Base-by-base conservation (phyloP, 768 basidiomycete genomes). In the Lepiota brunneoincarnata region DNA sequence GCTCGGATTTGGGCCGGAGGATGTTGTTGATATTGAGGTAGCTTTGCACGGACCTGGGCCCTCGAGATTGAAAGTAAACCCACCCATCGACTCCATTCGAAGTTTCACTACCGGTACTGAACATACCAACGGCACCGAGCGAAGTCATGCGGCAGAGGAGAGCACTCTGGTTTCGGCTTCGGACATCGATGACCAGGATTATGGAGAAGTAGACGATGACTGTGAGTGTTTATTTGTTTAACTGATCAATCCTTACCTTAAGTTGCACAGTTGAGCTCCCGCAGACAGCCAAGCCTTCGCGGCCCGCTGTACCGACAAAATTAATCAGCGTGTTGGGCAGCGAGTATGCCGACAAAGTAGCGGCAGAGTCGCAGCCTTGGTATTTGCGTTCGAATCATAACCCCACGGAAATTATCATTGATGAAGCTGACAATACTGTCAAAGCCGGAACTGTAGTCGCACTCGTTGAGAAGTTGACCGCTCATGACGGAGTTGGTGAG, bases 391-490 rank as follows among this genome's bases (percentile, higher is more conserved):
- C 89, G 11, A 89, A 90, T 60, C 92, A 91, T 67, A 80, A 76
- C 51, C 82, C 84, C 39, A 78, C 78, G 7, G 94, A 98, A 55
- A 89, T 98, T 58, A 69, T 89, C 43, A 46, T 54, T 9, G 87
- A 96, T 61, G 91, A 93, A 59, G 80, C 87, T 6, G 92, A 97
- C 63, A 86, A 88, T 21, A 78, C 81, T 42, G 86, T 98, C 51
- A 82, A 87, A 39, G 97, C 89, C 24, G 97, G 94, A 3, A 93
- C 94, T 0, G 77, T 95, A 1, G 72, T 81, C 17, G 93, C 93
- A 2, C 74, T 98, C 10, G 87, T 98, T 1, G 93, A 94, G 64
- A 84, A 91, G 9, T 73, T 98, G 47, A 98, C 97, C 2, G 85
- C 89, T 14, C 96, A 99, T 64, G 93, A 95, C 58, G 82, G 86